Evolutionary conservation across 2,329 filamentous ascomycete species (phyloP).

Genomic region (Diaporthe longicolla): DNA sequence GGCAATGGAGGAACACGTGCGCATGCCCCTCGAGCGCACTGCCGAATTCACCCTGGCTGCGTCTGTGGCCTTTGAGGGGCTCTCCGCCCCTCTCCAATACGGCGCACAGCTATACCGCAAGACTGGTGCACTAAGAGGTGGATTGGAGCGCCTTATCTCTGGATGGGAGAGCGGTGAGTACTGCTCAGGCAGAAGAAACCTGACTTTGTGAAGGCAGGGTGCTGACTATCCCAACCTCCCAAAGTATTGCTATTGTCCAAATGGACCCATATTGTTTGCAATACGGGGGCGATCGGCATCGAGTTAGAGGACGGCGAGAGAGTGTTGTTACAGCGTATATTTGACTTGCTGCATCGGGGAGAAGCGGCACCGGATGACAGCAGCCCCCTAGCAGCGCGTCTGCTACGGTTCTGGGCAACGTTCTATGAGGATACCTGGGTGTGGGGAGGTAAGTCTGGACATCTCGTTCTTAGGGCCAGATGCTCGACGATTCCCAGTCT

Average conservation of each 20-base stretch:
- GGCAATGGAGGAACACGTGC: neutral
- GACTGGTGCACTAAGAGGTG: neutral
- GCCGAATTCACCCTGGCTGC: neutral
- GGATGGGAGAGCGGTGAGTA: constrained; percentile 15
- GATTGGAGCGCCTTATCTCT: neutral
- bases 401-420: constrained; percentile 4
- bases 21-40: neutral
- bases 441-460: constrained; percentile 1
- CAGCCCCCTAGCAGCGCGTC: neutral
- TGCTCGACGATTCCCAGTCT: no score
- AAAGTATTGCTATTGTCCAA: neutral
- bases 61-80: neutral
- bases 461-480: no score
- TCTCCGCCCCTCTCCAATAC: neutral
- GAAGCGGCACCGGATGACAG: neutral
- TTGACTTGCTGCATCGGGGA: neutral
- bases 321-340: neutral
- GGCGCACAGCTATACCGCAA: neutral
- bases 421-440: constrained; percentile 20
- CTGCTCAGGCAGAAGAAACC: no score
- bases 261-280: neutral
- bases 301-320: neutral
- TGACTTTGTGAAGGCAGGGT: no score
- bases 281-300: neutral
- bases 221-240: neutral